Evolutionary conservation across 2,329 filamentous ascomycete genomes (phyloP).

Genomic region (Calonectria hawksworthii): DNA sequence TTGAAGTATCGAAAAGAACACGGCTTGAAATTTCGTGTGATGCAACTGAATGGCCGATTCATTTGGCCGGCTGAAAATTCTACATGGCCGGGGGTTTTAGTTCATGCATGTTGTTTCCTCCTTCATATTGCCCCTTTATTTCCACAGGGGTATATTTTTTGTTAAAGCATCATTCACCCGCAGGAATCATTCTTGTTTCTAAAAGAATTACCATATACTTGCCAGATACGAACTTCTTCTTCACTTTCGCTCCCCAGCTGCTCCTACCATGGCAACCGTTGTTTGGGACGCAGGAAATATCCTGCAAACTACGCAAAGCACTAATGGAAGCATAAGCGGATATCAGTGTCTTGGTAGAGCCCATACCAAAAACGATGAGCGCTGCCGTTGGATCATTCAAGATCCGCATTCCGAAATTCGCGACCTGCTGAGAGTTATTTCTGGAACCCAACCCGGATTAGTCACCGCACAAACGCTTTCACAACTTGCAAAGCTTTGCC

Average conservation of each 20-base stretch:
- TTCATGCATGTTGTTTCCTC: background rate
- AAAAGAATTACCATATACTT: background rate
- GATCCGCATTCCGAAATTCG: background rate
- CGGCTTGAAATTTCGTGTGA: background rate
- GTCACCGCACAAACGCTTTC: background rate
- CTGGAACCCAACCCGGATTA: background rate
- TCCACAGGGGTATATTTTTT: background rate
- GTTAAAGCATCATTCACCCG: background rate
- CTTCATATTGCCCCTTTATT: background rate
- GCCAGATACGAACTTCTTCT: background rate
- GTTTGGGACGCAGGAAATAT: background rate
- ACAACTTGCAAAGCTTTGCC: background rate
- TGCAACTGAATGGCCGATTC: background rate
- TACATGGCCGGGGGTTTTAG: background rate
- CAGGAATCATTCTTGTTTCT: background rate
- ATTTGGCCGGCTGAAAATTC: background rate
- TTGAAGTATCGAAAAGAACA: background rate
- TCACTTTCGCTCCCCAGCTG: background rate
- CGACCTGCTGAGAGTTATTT: background rate
- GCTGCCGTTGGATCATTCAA: background rate
- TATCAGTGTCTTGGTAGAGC: background rate
- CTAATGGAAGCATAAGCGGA: background rate
- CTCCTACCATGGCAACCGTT: background rate
- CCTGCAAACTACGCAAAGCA: background rate
- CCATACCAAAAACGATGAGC: background rate